Evolutionary conservation across 2,329 filamentous ascomycete genomes (phyloP), one percentile per base, ranked within the genome.

Genomic region (Fusarium sp.): DNA sequence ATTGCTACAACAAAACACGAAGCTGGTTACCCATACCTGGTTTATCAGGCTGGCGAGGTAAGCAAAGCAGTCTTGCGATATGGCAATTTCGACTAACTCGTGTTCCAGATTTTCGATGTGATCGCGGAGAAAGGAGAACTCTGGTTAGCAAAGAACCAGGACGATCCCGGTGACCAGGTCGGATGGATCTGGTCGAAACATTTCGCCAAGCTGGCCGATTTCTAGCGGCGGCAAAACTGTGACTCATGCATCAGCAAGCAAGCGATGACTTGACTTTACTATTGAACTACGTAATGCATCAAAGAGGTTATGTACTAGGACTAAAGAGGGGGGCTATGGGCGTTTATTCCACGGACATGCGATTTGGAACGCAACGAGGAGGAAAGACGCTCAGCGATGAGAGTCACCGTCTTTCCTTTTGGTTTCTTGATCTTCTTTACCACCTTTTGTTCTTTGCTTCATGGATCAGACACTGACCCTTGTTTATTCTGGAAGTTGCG

Each of bases 171-270:
- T 10, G 87, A 91, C 70, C 86, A 89, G 70, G 90, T 98, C 33
- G 96, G 96, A 56, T 99, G 96, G 96, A 97, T 99, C 75, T 99
- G 96, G 96, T 97, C 94, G 75, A 97, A 97, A 80, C 96, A 99
- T 82, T 99, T 99, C 84, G 91, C 91, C 58, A 88, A 87, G 77
- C 76, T 89, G 68, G 86, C 86, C 53, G 87, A 88, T 75, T 80
- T 81, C 59, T 83, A 78, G 64, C 55, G 56, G 34, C 58, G 51
- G 65, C 31, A 40, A 64, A 56, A 51, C 33, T 36, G 44, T 51
- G 44, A 56, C 54, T 60, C 44, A 58, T 66, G 56, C 60, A 62
- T 68, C 65, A 58, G 53, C 63, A 67, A 49, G 49, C 49, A 57
- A 46, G 59, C 53, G 54, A 60, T 53, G 62, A 64, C 51, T 63